A percentile compares a stretch with the other conserved stretches of the same genome.
phyloP scores from a whole-genome alignment of 257 asterid species.

The Solanum corneliomulleri region DNA sequence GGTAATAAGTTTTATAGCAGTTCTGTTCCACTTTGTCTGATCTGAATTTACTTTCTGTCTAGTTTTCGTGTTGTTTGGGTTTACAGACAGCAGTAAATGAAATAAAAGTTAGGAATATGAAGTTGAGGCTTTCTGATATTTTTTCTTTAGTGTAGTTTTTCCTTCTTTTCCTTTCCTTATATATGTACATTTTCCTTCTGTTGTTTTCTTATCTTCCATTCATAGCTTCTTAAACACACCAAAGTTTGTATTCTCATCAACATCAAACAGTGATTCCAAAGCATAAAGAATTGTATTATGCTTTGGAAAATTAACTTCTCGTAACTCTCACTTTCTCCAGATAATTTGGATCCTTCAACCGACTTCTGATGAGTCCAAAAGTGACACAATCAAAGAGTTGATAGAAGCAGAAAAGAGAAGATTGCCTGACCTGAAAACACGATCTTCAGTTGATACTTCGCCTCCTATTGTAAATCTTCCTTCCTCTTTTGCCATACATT shows the following conservation, averaged over 20 bases:
- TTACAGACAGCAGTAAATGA: neutral
- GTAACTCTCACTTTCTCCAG: neutral
- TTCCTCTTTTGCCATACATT: neutral
- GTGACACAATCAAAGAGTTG: constrained; percentile 2
- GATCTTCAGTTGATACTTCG: neutral
- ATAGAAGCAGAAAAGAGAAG: neutral
- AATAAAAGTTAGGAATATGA: neutral
- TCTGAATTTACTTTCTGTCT: neutral
- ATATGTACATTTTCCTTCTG: neutral
- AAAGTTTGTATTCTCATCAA: neutral
- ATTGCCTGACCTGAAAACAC: neutral
- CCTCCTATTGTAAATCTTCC: neutral
- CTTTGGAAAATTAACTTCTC: neutral
- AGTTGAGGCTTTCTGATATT: neutral
- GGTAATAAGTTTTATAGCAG: neutral
- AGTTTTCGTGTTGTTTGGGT: neutral
- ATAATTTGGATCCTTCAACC: constrained; percentile 1
- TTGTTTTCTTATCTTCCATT: neutral
- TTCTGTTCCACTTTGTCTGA: neutral
- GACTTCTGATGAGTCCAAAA: constrained; percentile 9
- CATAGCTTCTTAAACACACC: neutral
- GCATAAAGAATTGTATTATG: neutral
- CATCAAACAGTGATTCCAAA: neutral
- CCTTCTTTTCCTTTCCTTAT: neutral
- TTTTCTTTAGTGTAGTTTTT: neutral